Conservation (phyloP, 2,329 filamentous ascomycete genomes). For the Purpureocillium takamizusanense region DNA sequence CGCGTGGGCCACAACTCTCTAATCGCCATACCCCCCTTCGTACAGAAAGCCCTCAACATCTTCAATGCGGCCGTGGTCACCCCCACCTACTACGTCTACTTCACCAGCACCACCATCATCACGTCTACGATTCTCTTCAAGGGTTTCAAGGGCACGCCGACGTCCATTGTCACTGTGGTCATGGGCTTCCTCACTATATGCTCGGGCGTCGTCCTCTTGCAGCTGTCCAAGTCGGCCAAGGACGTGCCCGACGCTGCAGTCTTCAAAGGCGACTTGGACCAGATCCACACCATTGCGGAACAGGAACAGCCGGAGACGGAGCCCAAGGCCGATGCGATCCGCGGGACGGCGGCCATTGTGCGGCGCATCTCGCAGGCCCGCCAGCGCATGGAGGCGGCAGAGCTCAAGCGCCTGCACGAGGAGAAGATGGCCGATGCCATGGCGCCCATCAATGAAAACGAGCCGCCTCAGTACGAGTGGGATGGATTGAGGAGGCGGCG, state of each 20-base stretch:
- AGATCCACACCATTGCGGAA: constrained; percentile 90
- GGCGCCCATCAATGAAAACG: constrained; percentile 69
- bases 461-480: constrained; percentile 67
- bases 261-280: constrained; percentile 86
- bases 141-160: constrained; percentile 80
- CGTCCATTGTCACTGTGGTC: constrained; percentile 78
- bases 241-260: constrained; percentile 91
- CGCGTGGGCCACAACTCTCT: background rate
- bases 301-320: constrained; percentile 95
- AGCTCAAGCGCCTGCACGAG: constrained; percentile 68
- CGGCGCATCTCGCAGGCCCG: constrained; percentile 70
- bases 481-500: constrained; percentile 75
- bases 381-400: constrained; percentile 69
- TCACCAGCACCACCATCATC: constrained; percentile 90
- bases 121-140: constrained; percentile 87
- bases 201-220: constrained; percentile 80
- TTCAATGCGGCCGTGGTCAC: constrained; percentile 97
- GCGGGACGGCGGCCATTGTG: constrained; percentile 80
- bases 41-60: constrained; percentile 91
- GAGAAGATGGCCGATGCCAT: constrained; percentile 66
- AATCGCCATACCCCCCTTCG: background rate
- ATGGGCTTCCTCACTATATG: constrained; percentile 93
- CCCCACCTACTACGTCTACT: constrained; percentile 97
- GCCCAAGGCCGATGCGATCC: constrained; percentile 91
- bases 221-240: constrained; percentile 96